Evolutionary conservation across 192 early-diverging fungal species (phyloP).

Genomic region (Jimgerdemannia flammicorona): DNA sequence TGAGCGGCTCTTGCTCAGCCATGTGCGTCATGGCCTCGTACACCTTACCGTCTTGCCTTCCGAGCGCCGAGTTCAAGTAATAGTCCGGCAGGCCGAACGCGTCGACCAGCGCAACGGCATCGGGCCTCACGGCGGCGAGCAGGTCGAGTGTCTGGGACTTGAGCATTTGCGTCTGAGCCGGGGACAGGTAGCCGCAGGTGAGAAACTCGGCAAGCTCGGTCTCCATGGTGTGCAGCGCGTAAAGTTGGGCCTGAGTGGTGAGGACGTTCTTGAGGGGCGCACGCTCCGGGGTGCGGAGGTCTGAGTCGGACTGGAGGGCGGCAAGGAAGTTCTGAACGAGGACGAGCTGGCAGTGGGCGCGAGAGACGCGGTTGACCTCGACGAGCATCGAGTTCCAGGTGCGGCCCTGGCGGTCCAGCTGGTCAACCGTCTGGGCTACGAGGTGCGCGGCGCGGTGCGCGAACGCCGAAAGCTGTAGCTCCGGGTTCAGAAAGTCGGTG

Average conservation of each 20-base stretch:
- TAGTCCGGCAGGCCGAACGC: slow-evolving; percentile 76
- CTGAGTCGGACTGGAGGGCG: slow-evolving; percentile 43
- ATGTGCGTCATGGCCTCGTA: slow-evolving; percentile 74
- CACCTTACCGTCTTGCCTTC: slow-evolving; percentile 70
- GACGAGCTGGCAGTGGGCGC: slow-evolving; percentile 77
- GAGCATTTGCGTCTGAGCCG: slow-evolving; percentile 46
- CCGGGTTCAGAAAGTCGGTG: slow-evolving; percentile 54
- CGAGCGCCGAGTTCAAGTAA: slow-evolving; percentile 73
- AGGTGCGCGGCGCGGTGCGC: slow-evolving; percentile 61
- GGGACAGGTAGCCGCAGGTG: slow-evolving; percentile 48
- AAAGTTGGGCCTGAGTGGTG: slow-evolving; percentile 39
- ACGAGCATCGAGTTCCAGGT: slow-evolving; percentile 76
- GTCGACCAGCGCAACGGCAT: slow-evolving; percentile 80
- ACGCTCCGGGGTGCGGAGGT: slow-evolving; percentile 28
- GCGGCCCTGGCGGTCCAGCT: slow-evolving; percentile 56
- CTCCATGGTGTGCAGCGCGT: slow-evolving; percentile 64
- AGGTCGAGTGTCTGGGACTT: slow-evolving; percentile 45
- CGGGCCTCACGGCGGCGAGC: slow-evolving; percentile 63
- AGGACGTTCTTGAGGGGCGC: slow-evolving; percentile 40
- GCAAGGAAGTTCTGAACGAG: slow-evolving; percentile 70
- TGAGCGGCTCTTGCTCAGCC: slow-evolving; percentile 75
- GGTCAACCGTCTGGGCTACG: slow-evolving; percentile 56
- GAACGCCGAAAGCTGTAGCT: slow-evolving; percentile 64
- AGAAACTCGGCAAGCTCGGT: slow-evolving; percentile 65
- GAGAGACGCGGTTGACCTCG: slow-evolving; percentile 66